A percentile compares a stretch with the other conserved stretches of the same genome.
Conservation (phyloP, 306 rosid genomes). For the Arachis stenosperma region DNA sequence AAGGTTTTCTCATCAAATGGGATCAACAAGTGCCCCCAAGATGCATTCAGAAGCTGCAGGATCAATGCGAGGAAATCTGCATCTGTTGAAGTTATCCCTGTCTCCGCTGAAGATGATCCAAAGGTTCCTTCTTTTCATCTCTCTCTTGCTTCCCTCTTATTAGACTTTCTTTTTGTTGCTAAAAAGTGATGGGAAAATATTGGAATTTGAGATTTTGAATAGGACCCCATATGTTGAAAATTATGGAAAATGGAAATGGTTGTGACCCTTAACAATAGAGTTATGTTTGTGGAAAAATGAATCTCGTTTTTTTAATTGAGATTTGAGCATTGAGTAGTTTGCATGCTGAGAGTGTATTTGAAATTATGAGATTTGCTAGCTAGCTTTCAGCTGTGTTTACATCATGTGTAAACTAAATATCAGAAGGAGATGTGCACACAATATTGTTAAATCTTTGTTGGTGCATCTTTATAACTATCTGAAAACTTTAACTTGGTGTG, state of each 20-base stretch:
- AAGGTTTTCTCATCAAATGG: slow-evolving; percentile 37
- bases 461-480: background rate
- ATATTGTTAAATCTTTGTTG: too few species aligned
- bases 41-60: slow-evolving; percentile 35
- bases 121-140: slow-evolving; percentile 54
- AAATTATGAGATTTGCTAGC: background rate
- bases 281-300: background rate
- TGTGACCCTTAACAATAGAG: slow-evolving; percentile 9
- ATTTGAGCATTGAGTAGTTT: background rate
- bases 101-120: slow-evolving; percentile 71
- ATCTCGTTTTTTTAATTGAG: background rate
- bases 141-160: background rate
- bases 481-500: background rate
- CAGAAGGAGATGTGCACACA: background rate
- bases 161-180: background rate
- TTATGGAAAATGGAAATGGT: slow-evolving; percentile 1
- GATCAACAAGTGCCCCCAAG: slow-evolving; percentile 36
- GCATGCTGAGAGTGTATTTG: background rate
- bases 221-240: slow-evolving; percentile 10
- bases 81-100: slow-evolving; percentile 66
- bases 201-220: slow-evolving; percentile 1
- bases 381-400: background rate
- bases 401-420: background rate
- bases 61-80: slow-evolving; percentile 61
- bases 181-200: background rate